Conservation (phyloP, 2,329 filamentous ascomycete genomes). For the Gaeumannomyces tritici region DNA sequence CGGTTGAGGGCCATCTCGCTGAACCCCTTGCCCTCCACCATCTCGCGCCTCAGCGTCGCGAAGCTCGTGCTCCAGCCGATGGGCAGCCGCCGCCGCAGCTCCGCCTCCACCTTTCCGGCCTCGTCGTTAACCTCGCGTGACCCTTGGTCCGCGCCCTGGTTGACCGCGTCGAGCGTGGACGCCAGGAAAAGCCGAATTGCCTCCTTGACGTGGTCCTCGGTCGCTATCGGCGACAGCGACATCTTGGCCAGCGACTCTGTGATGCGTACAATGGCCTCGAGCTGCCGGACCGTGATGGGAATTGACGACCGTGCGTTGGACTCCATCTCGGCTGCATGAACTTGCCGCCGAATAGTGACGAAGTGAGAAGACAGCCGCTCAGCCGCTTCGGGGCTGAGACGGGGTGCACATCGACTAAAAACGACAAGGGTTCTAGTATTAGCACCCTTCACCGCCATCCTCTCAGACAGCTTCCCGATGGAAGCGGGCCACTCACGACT, state of each 20-base stretch:
- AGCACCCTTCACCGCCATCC: not conserved
- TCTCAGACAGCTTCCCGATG: too few relatives aligned
- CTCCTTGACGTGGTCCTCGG: conserved; percentile 89
- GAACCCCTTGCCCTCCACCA: conserved; percentile 86
- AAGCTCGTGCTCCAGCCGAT: conserved; percentile 94
- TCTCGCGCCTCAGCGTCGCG: conserved; percentile 76
- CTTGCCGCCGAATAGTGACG: conserved; percentile 88
- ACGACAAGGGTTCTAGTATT: not conserved
- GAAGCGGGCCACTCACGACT: conserved; percentile 51
- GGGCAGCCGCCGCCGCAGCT: conserved; percentile 76
- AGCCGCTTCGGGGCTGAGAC: conserved; percentile 79
- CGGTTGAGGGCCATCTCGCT: conserved; percentile 78
- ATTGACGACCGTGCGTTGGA: conserved; percentile 87
- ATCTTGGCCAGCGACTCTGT: conserved; percentile 93
- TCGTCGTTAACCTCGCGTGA: conserved; percentile 89
- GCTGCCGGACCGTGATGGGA: conserved; percentile 92
- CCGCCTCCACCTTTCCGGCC: conserved; percentile 75
- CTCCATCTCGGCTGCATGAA: conserved; percentile 83
- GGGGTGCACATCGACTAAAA: conserved; percentile 75
- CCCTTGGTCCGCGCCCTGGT: conserved; percentile 66
- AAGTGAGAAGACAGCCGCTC: conserved; percentile 97
- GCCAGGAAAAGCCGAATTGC: conserved; percentile 94
- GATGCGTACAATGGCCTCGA: conserved; percentile 95
- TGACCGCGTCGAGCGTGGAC: conserved; percentile 95
- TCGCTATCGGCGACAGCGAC: conserved; percentile 74